A percentile compares a stretch with the other conserved stretches of the same genome.
phyloP scores from a whole-genome alignment of 352 stramenopile genomes.

The Phytopythium cucurbitacearum region DNA sequence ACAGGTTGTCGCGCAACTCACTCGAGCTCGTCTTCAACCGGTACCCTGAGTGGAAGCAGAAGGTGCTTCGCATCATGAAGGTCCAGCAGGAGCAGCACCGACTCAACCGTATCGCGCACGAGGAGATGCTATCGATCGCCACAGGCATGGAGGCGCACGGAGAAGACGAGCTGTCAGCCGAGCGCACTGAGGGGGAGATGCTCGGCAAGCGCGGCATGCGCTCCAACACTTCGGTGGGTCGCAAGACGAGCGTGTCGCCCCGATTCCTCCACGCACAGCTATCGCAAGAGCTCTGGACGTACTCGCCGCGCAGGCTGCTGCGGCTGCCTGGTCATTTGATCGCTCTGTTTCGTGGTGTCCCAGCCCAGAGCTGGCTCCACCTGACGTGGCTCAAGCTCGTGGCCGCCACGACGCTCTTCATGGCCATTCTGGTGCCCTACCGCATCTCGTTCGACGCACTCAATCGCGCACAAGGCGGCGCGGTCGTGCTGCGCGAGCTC shows the following conservation, averaged over 20 bases:
- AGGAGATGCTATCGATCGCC: slow-evolving; percentile 36
- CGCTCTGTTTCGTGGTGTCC: slow-evolving; percentile 20
- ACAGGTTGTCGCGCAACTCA: slow-evolving; percentile 58
- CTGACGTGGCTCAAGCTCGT: slow-evolving; percentile 46
- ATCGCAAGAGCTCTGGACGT: slow-evolving; percentile 9
- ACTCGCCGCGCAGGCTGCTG: slow-evolving; percentile 8
- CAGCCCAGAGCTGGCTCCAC: slow-evolving; percentile 43
- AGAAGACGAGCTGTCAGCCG: slow-evolving; percentile 24
- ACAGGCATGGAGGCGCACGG: slow-evolving; percentile 21
- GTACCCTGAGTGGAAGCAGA: slow-evolving; percentile 69
- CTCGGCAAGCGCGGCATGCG: slow-evolving; percentile 28
- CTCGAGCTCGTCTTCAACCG: slow-evolving; percentile 66
- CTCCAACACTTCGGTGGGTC: slow-evolving; percentile 8
- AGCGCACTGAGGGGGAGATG: slow-evolving; percentile 34
- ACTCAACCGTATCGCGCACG: slow-evolving; percentile 31
- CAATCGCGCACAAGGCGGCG: background rate
- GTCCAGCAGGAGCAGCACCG: slow-evolving; percentile 51
- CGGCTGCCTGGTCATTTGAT: background rate
- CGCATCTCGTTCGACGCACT: slow-evolving; percentile 44
- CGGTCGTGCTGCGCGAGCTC: slow-evolving; percentile 21
- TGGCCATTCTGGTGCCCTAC: slow-evolving; percentile 48
- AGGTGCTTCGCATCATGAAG: slow-evolving; percentile 58
- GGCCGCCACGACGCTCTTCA: slow-evolving; percentile 29
- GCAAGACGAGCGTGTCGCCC: slow-evolving; percentile 12
- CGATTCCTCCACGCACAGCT: slow-evolving; percentile 6